Conservation (phyloP, 2,329 filamentous ascomycete genomes). For the Paecilomyces niveus region DNA sequence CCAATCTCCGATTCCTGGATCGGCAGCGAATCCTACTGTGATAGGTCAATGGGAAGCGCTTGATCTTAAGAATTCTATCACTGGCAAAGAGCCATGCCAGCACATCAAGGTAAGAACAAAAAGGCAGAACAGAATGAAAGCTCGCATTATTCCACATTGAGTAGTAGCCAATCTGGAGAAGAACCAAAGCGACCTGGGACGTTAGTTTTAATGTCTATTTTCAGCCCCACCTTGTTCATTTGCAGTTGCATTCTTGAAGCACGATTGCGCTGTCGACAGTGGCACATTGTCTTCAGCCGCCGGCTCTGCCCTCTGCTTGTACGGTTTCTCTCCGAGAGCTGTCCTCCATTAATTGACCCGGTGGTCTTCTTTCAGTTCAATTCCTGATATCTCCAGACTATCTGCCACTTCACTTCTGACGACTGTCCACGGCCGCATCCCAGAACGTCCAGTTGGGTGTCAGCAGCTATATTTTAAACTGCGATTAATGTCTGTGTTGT, state of each 20-base stretch:
- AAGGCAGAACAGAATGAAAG: constrained; percentile 4
- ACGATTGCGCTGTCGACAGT: constrained; percentile 1
- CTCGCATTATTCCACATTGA: background rate
- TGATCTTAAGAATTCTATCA: constrained; percentile 59
- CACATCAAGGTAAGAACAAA: constrained; percentile 56
- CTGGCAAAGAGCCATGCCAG: constrained; percentile 81
- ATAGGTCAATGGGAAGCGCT: constrained; percentile 46
- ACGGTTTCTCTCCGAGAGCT: background rate
- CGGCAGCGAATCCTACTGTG: constrained; percentile 30
- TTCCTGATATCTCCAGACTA: background rate
- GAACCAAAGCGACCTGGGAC: background rate
- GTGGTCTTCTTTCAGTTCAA: background rate
- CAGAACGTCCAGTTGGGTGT: constrained; percentile 3
- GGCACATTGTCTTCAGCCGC: constrained; percentile 1
- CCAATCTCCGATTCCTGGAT: constrained; percentile 27
- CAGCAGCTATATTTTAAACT: background rate
- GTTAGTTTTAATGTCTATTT: constrained; percentile 1
- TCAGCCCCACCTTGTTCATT: background rate
- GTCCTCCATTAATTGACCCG: constrained; percentile 1
- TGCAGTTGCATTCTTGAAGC: constrained; percentile 1
- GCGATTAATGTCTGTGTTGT: constrained; percentile 1
- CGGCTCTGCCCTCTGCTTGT: constrained; percentile 4
- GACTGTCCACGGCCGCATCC: background rate
- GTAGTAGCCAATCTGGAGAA: constrained; percentile 1
- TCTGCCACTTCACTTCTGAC: constrained; percentile 2